Evolutionary conservation across 73 alveolate species (phyloP), one percentile per base, ranked within the genome.

Genomic region (Paramecium sonneborni): DNA sequence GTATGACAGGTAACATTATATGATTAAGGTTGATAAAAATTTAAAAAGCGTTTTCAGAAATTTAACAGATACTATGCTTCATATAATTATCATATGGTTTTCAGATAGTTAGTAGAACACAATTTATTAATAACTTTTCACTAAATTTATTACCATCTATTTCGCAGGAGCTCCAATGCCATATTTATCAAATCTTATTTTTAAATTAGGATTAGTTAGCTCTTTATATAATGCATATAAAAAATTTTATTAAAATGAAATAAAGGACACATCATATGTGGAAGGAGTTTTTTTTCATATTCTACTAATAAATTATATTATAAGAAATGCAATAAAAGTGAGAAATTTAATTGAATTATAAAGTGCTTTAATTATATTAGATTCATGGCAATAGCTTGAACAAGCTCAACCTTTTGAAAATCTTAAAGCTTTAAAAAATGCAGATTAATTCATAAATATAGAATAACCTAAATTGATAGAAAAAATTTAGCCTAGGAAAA

Each of bases 141-240:
- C 58, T 37, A 37, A 74, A 74, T 74, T 74, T 37, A 74, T 74
- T 10, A 39, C 87, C 5, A 74, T 74, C 3, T 37, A n/a, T 37
- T 74, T 74, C 20, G 56, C 87, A 12, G 56, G 58, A 74, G 87
- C 87, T 34, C 87, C 87, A 12, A 37, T 74, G 30, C 58, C 87
- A 0, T 74, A 37, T 8, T 34, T 74, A 37, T 37, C 57, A 2
- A 74, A 34, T n/a, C 3, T 74, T 10, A 34, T 74, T 24, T 74
- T 74, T 74, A 74, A 74, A 18, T 34, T 74, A 35, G 87, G 87
- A 34, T 74, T 74, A 37, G 62, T 74, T 3, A 37, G 67, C n/a
- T 74, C 87, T 2, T 28, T 74, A 74, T 74, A 37, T 74, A 74
- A 74, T 74, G 67, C 58, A 28, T 37, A 34, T 74, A 37, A 23